Conservation (phyloP, 306 rosid species). For the Bauhinia variegata region DNA sequence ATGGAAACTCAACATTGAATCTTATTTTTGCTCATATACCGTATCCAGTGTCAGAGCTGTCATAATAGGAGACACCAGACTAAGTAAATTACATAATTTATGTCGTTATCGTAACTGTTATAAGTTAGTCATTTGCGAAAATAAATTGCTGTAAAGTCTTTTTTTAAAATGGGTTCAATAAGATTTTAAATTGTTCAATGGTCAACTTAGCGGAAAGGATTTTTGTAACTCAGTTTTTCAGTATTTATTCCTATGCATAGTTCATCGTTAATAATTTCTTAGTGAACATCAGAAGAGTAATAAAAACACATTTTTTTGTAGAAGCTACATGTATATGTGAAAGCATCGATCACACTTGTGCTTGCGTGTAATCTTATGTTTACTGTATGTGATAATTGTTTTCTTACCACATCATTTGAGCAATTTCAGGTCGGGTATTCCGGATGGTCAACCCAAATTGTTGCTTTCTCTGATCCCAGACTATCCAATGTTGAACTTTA, state of each 20-base stretch:
- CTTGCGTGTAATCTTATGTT: background rate
- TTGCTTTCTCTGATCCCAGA: constrained; percentile 82
- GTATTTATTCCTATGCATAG: background rate
- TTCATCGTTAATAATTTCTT: background rate
- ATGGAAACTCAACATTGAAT: background rate
- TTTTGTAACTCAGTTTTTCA: constrained; percentile 22
- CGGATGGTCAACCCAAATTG: constrained; percentile 92
- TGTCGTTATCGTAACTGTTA: too few relatives aligned
- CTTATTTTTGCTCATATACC: background rate
- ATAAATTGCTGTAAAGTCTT: too few relatives aligned
- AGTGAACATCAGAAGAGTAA: constrained; percentile 9
- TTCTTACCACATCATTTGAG: constrained; percentile 2
- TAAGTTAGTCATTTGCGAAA: too few relatives aligned
- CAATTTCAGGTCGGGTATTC: constrained; percentile 76
- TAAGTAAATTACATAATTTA: too few relatives aligned
- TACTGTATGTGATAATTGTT: constrained; percentile 13
- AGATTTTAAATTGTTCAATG: constrained; percentile 20
- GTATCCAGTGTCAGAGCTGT: background rate
- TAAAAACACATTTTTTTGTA: constrained; percentile 18
- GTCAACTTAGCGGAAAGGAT: constrained; percentile 9
- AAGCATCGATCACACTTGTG: constrained; percentile 14
- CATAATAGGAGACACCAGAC: too few relatives aligned
- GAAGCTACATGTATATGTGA: background rate
- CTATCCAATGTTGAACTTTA: constrained; percentile 86
- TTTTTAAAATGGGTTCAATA: constrained; percentile 12